phyloP scores from a whole-genome alignment of 2,329 filamentous ascomycete species.

The Aureobasidium pullulans region DNA sequence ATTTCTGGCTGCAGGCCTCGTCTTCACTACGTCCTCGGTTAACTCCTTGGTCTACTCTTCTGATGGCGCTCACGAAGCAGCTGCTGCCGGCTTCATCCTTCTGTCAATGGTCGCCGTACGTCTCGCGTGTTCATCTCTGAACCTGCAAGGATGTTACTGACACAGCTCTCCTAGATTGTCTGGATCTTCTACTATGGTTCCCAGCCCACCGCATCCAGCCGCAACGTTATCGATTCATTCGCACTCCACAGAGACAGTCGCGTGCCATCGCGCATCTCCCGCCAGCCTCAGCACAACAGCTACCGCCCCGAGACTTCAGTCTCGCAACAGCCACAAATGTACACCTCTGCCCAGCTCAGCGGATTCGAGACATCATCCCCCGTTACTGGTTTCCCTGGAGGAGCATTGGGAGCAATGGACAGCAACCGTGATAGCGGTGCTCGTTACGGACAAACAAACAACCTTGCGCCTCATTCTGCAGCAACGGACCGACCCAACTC shows the following conservation, averaged over 20 bases:
- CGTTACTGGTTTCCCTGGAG: slow-evolving; percentile 58
- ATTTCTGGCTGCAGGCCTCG: slow-evolving; percentile 74
- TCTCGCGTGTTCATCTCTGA: slow-evolving; percentile 18
- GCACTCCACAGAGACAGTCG: slow-evolving; percentile 76
- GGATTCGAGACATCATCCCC: slow-evolving; percentile 96
- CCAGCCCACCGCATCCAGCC: slow-evolving; percentile 74
- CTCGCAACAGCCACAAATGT: slow-evolving; percentile 82
- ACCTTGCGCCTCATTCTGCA: slow-evolving; percentile 9
- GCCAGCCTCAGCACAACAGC: slow-evolving; percentile 63
- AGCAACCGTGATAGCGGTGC: slow-evolving; percentile 52
- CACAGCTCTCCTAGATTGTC: slow-evolving; percentile 56
- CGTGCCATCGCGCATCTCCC: slow-evolving; percentile 56
- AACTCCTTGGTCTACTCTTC: slow-evolving; percentile 77
- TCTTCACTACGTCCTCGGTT: slow-evolving; percentile 77
- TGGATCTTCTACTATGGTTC: slow-evolving; percentile 99
- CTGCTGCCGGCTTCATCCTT: slow-evolving; percentile 86
- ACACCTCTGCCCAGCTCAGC: slow-evolving; percentile 88
- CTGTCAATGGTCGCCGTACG: slow-evolving; percentile 86
- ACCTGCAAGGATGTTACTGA: background rate
- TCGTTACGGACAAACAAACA: slow-evolving; percentile 15
- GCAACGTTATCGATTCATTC: slow-evolving; percentile 91
- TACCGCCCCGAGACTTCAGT: slow-evolving; percentile 76
- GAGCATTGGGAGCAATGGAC: slow-evolving; percentile 40
- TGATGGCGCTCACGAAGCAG: slow-evolving; percentile 65
- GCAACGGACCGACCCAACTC: slow-evolving; percentile 16